A percentile compares a stretch with the other conserved stretches of the same genome.
Conservation (phyloP, 1,284 basidiomycete genomes). For the Amylostereum areolatum region DNA sequence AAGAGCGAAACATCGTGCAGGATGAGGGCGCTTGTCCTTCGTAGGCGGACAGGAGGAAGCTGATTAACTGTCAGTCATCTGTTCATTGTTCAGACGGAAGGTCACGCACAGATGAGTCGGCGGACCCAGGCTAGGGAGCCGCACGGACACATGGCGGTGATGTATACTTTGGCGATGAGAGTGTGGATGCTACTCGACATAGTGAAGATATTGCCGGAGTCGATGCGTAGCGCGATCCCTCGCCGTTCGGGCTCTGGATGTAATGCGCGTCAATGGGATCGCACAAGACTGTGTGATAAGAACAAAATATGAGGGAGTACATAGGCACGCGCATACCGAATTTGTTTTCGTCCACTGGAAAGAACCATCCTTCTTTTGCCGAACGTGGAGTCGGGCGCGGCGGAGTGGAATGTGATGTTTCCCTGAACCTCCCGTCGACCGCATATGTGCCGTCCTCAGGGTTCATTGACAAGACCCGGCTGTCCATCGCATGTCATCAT, state of each 20-base stretch:
- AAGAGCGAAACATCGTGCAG: constrained; percentile 76
- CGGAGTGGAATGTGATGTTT: constrained; percentile 63
- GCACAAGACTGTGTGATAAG: constrained; percentile 8
- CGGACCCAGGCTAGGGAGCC: constrained; percentile 80
- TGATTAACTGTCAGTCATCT: not conserved
- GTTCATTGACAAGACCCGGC: constrained; percentile 80
- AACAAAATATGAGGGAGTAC: constrained; percentile 39
- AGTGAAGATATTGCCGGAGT: constrained; percentile 79
- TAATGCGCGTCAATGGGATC: constrained; percentile 1
- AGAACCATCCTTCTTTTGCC: constrained; percentile 52
- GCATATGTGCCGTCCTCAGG: constrained; percentile 71
- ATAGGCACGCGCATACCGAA: constrained; percentile 75
- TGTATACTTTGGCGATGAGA: constrained; percentile 64
- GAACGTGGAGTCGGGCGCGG: constrained; percentile 52
- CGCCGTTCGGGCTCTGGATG: constrained; percentile 77
- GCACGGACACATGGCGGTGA: constrained; percentile 84
- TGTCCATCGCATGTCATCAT: constrained; percentile 17
- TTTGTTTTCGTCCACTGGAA: constrained; percentile 69
- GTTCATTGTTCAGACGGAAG: too few species aligned
- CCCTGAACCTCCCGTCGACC: constrained; percentile 73
- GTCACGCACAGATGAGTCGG: constrained; percentile 54
- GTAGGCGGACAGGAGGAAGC: constrained; percentile 81
- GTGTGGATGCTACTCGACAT: constrained; percentile 65
- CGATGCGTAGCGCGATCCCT: constrained; percentile 72
- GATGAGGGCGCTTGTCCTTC: constrained; percentile 84